These are phyloP conservation scores for Tricholoma matsutake DNA, from an alignment of 768 basidiomycete genomes.

Conservation along the genomic window DNA sequence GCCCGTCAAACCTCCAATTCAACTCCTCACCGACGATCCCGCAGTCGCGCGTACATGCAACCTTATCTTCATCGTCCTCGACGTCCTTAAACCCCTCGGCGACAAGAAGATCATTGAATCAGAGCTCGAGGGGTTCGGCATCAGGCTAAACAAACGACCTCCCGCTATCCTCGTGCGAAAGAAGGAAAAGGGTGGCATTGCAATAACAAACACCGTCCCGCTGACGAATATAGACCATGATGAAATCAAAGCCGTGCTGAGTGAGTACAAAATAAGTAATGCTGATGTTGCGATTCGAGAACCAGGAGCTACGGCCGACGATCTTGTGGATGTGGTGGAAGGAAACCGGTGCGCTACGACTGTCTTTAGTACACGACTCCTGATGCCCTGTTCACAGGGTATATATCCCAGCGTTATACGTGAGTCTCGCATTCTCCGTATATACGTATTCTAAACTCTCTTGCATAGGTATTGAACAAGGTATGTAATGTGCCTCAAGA, in stretches of 20 bases:
- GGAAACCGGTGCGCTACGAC: constrained; percentile 72
- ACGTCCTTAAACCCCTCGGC: constrained; percentile 96
- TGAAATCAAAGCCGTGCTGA: constrained; percentile 92
- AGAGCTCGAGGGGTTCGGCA: constrained; percentile 98
- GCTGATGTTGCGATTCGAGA: constrained; percentile 92
- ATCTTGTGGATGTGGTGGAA: constrained; percentile 96
- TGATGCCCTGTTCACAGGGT: constrained; percentile 48
- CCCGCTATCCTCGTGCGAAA: constrained; percentile 81
- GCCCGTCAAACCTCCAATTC: constrained; percentile 8
- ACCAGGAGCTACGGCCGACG: constrained; percentile 89
- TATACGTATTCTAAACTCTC: neutral
- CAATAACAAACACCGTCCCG: constrained; percentile 95
- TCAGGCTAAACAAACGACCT: constrained; percentile 92
- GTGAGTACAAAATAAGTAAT: constrained; percentile 90
- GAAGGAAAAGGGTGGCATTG: constrained; percentile 90
- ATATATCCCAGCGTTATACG: constrained; percentile 91
- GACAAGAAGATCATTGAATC: constrained; percentile 90
- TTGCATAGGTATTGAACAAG: constrained; percentile 74
- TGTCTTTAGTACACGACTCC: neutral
- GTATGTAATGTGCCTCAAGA: constrained; percentile 32
- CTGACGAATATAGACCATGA: constrained; percentile 94
- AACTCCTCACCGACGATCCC: constrained; percentile 9
- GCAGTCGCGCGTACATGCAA: constrained; percentile 96
- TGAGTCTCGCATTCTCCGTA: constrained; percentile 32
- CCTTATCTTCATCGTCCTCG: constrained; percentile 97